phyloP scores from a whole-genome alignment of 2,329 filamentous ascomycete species.

The Epichloe hybrida region DNA sequence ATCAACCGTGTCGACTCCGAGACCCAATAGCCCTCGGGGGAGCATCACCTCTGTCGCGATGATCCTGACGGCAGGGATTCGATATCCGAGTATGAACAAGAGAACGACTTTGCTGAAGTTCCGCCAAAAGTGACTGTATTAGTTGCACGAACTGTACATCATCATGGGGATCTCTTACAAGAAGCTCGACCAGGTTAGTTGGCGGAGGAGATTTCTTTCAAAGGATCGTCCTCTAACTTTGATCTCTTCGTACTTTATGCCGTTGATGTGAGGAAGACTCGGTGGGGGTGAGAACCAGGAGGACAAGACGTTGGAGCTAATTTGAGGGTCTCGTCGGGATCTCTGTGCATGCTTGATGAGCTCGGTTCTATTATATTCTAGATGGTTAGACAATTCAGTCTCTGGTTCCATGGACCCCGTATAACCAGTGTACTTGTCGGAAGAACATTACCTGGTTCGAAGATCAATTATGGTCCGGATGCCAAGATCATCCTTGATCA shows the following conservation, averaged over 20 bases:
- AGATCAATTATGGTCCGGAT: slow-evolving; percentile 68
- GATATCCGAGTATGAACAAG: slow-evolving; percentile 52
- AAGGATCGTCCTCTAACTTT: slow-evolving; percentile 63
- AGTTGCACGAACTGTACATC: no score
- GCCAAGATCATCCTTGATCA: slow-evolving; percentile 44
- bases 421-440: no score
- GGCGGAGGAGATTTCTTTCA: slow-evolving; percentile 52
- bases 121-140: background rate
- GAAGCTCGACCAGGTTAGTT: slow-evolving; percentile 54
- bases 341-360: slow-evolving; percentile 55
- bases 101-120: slow-evolving; percentile 32
- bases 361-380: slow-evolving; percentile 43
- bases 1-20: slow-evolving; percentile 57
- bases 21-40: slow-evolving; percentile 50
- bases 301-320: slow-evolving; percentile 24
- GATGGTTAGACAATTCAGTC: background rate
- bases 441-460: slow-evolving; percentile 47
- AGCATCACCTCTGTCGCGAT: slow-evolving; percentile 59
- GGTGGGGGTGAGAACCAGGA: slow-evolving; percentile 34
- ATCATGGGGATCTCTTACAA: slow-evolving; percentile 29
- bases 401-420: background rate
- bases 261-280: slow-evolving; percentile 47
- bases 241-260: slow-evolving; percentile 50
- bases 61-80: slow-evolving; percentile 54
- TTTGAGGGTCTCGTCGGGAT: slow-evolving; percentile 28